phyloP scores from a whole-genome alignment of 2,329 filamentous ascomycete genomes.

The Coniochaeta ligniaria region DNA sequence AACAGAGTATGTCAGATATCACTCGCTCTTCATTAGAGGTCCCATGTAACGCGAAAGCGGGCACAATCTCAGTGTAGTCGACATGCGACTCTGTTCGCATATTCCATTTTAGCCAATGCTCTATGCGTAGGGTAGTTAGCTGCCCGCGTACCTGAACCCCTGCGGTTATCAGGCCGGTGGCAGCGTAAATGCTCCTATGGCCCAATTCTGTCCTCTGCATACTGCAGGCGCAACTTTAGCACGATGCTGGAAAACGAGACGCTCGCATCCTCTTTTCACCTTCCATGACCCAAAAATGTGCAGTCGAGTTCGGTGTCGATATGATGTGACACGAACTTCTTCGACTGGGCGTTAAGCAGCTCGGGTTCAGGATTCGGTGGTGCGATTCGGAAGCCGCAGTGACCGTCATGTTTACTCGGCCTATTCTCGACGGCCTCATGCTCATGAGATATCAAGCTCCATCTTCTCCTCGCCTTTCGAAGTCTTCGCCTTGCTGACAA shows the following conservation, averaged over 20 bases:
- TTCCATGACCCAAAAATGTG: no score
- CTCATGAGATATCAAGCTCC: conserved; percentile 2
- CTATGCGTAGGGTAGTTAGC: not conserved
- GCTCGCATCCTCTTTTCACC: no score
- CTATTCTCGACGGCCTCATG: not conserved
- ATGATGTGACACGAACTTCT: not conserved
- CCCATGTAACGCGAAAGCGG: not conserved
- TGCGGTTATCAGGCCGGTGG: not conserved
- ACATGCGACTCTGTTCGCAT: not conserved
- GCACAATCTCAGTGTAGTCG: not conserved
- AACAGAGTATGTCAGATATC: no score
- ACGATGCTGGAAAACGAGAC: no score
- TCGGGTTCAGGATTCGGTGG: not conserved
- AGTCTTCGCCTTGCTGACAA: not conserved
- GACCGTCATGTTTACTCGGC: not conserved
- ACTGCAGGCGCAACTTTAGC: not conserved
- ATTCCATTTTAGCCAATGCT: not conserved
- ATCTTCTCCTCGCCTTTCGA: conserved; percentile 1
- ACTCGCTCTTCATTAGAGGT: no score
- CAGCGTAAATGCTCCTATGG: not conserved
- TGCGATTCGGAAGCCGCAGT: not conserved
- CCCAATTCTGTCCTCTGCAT: not conserved
- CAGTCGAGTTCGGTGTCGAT: not conserved
- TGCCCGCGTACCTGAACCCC: not conserved
- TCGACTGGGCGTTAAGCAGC: not conserved